Conservation (phyloP, 2,329 filamentous ascomycete genomes). For the Penicillium digitatum region DNA sequence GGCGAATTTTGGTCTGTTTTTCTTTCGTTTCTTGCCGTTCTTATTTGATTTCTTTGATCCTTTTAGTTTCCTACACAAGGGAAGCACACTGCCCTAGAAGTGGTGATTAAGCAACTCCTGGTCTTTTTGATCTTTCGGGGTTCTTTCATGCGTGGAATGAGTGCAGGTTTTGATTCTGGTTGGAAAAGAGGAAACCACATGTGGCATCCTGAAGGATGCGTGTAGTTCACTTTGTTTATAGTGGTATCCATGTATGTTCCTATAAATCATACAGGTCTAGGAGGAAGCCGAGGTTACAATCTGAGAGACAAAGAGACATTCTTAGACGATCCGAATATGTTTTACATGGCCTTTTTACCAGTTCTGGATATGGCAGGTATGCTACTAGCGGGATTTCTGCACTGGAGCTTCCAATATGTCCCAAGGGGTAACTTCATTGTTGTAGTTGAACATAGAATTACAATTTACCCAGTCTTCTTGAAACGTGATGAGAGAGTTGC, state of each 20-base stretch:
- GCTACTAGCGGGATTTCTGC: background rate
- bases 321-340: background rate
- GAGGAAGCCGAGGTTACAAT: background rate
- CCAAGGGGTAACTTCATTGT: background rate
- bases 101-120: background rate
- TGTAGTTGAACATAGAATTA: background rate
- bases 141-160: background rate
- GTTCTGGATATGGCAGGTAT: background rate
- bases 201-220: background rate
- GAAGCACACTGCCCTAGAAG: slow-evolving; percentile 9
- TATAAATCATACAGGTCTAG: background rate
- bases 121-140: background rate
- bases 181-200: background rate
- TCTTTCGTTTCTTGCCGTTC: slow-evolving; percentile 1
- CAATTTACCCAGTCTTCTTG: slow-evolving; percentile 51
- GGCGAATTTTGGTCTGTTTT: slow-evolving; percentile 18
- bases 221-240: background rate
- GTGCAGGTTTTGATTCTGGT: background rate
- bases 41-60: background rate
- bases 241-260: background rate
- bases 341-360: background rate
- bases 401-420: background rate
- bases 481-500: slow-evolving; percentile 72
- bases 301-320: background rate
- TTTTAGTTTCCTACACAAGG: slow-evolving; percentile 4